These are phyloP conservation scores for Camptophora hylomeconis DNA, from an alignment of 2,329 filamentous ascomycete genomes.

Conservation along the genomic window DNA sequence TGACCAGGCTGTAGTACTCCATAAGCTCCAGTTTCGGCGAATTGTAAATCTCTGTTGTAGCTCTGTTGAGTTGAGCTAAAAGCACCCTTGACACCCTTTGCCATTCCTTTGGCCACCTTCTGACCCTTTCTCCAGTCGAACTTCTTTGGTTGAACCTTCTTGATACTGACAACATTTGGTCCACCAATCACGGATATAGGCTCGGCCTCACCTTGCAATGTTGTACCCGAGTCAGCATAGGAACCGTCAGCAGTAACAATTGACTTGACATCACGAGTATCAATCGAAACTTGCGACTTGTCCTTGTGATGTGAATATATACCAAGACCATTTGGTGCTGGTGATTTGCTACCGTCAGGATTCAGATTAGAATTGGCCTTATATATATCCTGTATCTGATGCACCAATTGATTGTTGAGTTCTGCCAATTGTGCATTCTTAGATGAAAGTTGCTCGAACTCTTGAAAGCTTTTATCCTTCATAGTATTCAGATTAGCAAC, in stretches of 20 bases:
- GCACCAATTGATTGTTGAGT: constrained; percentile 88
- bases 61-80: constrained; percentile 54
- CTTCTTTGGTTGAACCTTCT: constrained; percentile 78
- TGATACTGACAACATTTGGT: constrained; percentile 89
- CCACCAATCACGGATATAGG: constrained; percentile 48
- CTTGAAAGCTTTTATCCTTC: constrained; percentile 84
- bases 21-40: constrained; percentile 56
- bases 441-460: constrained; percentile 86
- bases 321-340: constrained; percentile 43
- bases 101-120: constrained; percentile 84
- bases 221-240: constrained; percentile 46
- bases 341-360: constrained; percentile 21
- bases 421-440: constrained; percentile 92
- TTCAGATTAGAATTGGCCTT: constrained; percentile 50
- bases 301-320: constrained; percentile 47
- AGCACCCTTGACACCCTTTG: constrained; percentile 85
- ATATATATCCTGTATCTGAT: constrained; percentile 87
- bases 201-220: constrained; percentile 54
- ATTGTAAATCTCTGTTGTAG: constrained; percentile 33
- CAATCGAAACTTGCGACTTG: constrained; percentile 32
- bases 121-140: constrained; percentile 99
- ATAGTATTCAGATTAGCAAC: constrained; percentile 69
- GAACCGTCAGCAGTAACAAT: constrained; percentile 34
- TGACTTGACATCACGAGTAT: constrained; percentile 30
- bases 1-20: constrained; percentile 34